Percentiles rank a stretch among this genome's conserved stretches.
These are phyloP conservation scores for Linum trigynum DNA, from an alignment of 345 rosid genomes.

Conservation along the genomic window DNA sequence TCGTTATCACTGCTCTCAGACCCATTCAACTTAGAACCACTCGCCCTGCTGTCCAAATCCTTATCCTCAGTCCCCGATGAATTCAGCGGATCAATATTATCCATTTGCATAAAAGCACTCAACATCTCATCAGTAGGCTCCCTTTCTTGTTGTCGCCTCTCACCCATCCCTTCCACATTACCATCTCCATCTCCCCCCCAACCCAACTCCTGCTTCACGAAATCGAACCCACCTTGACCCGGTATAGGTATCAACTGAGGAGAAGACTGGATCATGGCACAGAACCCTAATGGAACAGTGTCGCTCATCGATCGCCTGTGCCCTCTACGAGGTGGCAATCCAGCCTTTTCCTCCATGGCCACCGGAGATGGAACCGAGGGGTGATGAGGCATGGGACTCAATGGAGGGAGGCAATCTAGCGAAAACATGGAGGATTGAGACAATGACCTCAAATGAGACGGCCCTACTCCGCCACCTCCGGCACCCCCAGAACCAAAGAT, in stretches of 20 bases:
- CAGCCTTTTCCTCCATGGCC: background rate
- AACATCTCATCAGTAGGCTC: conserved; percentile 4
- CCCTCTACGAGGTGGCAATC: conserved; percentile 2
- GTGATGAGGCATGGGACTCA: background rate
- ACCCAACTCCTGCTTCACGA: conserved; percentile 1
- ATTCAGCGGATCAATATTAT: conserved; percentile 4
- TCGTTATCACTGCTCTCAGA: conserved; percentile 7
- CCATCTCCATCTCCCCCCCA: too few species aligned
- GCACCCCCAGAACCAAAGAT: background rate
- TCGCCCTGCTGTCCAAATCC: conserved; percentile 4
- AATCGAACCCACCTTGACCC: background rate
- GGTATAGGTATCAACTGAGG: conserved; percentile 1
- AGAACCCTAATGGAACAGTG: conserved; percentile 4
- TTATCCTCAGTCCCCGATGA: conserved; percentile 3
- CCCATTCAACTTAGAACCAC: conserved; percentile 9
- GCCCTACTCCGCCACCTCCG: background rate
- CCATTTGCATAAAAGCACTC: conserved; percentile 1
- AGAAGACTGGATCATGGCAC: conserved; percentile 1
- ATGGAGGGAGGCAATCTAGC: conserved; percentile 1
- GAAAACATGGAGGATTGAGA: conserved; percentile 1
- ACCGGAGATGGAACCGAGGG: background rate
- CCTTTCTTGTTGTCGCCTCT: background rate
- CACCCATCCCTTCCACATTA: background rate
- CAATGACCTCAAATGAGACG: conserved; percentile 2
- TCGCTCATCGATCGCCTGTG: conserved; percentile 6